phyloP scores from a whole-genome alignment of 306 rosid genomes.

The Sicyos baderoa region DNA sequence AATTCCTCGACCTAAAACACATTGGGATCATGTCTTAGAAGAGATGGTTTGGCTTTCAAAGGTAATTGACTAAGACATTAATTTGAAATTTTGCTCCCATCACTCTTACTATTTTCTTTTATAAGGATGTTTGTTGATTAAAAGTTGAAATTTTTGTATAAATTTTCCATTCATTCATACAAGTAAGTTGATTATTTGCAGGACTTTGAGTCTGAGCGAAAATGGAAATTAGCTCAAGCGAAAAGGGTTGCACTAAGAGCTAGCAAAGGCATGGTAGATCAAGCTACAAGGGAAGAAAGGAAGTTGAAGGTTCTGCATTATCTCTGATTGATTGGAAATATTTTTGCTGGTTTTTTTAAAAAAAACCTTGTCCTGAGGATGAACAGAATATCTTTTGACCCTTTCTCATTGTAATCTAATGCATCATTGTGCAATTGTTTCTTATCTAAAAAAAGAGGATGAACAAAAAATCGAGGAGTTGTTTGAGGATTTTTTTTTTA shows the following conservation, averaged over 20 bases:
- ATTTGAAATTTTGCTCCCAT: constrained; percentile 18
- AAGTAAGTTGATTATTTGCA: constrained; percentile 29
- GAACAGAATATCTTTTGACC: neutral
- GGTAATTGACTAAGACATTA: constrained; percentile 37
- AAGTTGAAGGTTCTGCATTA: constrained; percentile 72
- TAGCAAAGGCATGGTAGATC: constrained; percentile 95
- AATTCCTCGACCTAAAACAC: constrained; percentile 78
- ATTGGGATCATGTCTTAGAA: constrained; percentile 99
- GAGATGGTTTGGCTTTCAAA: constrained; percentile 98
- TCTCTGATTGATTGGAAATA: constrained; percentile 15
- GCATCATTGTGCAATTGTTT: too few relatives aligned
- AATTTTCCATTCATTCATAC: neutral
- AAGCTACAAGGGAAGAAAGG: constrained; percentile 95
- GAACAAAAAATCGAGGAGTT: neutral
- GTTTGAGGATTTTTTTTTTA: neutral
- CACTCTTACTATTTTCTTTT: neutral
- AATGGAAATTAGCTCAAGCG: constrained; percentile 94
- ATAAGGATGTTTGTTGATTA: neutral
- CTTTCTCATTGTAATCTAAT: too few relatives aligned
- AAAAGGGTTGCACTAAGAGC: constrained; percentile 88
- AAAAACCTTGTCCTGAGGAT: neutral
- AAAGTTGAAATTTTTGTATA: neutral
- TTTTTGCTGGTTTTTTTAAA: neutral
- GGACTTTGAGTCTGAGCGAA: constrained; percentile 98
- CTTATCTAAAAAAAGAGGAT: neutral